Conservation (phyloP, 192 early-diverging fungal species). For the Podila epigama region DNA sequence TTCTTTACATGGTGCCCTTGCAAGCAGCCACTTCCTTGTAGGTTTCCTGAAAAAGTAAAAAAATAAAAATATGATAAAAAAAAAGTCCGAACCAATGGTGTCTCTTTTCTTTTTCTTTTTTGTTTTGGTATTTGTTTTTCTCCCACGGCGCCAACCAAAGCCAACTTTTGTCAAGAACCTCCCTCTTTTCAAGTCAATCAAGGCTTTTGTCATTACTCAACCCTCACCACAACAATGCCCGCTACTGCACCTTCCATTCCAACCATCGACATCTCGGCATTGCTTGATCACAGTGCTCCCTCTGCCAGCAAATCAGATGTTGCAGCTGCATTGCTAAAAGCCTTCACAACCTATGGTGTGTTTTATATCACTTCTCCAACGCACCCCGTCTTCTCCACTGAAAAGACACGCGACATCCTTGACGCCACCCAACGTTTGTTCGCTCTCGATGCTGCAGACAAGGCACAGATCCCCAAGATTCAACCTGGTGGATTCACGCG, state of each 20-base stretch:
- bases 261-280: constrained; percentile 36
- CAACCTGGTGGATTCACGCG: constrained; percentile 54
- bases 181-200: background rate
- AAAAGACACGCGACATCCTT: constrained; percentile 10
- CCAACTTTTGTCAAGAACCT: too few relatives aligned
- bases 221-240: constrained; percentile 10
- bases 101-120: too few relatives aligned
- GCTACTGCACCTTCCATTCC: constrained; percentile 17
- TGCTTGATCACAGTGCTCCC: constrained; percentile 5
- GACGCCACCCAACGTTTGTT: constrained; percentile 44
- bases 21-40: too few relatives aligned
- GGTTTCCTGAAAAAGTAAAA: too few relatives aligned
- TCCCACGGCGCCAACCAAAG: too few relatives aligned
- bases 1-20: too few relatives aligned
- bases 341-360: constrained; percentile 40
- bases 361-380: constrained; percentile 51
- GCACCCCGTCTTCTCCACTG: constrained; percentile 29
- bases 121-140: too few relatives aligned
- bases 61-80: too few relatives aligned
- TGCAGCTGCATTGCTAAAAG: constrained; percentile 19
- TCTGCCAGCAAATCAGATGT: constrained; percentile 8
- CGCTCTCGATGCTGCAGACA: constrained; percentile 30
- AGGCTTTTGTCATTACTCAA: background rate
- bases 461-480: constrained; percentile 47
- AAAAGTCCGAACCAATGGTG: too few relatives aligned